A percentile compares a stretch with the other conserved stretches of the same genome.
Conservation (phyloP, 306 rosid genomes). For the Hippophae tibetana region DNA sequence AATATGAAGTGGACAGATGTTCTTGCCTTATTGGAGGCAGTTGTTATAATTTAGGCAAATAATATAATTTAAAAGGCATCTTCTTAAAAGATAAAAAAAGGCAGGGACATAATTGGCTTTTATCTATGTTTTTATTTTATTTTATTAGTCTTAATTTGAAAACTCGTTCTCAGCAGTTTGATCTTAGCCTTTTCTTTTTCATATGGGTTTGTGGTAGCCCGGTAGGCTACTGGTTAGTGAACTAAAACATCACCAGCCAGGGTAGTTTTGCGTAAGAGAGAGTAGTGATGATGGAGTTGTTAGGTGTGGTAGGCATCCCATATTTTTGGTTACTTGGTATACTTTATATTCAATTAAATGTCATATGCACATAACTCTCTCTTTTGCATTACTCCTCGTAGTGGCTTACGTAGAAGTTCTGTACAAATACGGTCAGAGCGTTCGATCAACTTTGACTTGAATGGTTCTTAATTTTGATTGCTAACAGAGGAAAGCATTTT, state of each 20-base stretch:
- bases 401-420: too few species aligned
- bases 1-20: neutral
- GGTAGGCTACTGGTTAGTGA: slow-evolving; percentile 24
- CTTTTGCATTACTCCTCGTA: too few species aligned
- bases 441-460: too few species aligned
- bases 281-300: slow-evolving; percentile 5
- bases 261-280: neutral
- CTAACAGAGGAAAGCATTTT: too few species aligned
- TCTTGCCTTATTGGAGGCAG: too few species aligned
- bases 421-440: too few species aligned
- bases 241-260: slow-evolving; percentile 16
- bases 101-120: too few species aligned
- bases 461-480: too few species aligned
- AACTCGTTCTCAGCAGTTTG: neutral
- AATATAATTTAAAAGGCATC: too few species aligned
- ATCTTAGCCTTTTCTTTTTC: neutral
- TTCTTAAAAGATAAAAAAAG: too few species aligned
- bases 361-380: too few species aligned
- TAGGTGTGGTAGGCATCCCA: slow-evolving; percentile 30
- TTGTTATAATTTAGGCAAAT: too few species aligned
- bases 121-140: neutral
- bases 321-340: slow-evolving; percentile 18
- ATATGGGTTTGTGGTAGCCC: neutral
- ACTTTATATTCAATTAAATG: neutral
- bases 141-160: slow-evolving; percentile 4